Evolutionary conservation across 768 basidiomycete species (phyloP).

Genomic region (Termitomyces sp.): DNA sequence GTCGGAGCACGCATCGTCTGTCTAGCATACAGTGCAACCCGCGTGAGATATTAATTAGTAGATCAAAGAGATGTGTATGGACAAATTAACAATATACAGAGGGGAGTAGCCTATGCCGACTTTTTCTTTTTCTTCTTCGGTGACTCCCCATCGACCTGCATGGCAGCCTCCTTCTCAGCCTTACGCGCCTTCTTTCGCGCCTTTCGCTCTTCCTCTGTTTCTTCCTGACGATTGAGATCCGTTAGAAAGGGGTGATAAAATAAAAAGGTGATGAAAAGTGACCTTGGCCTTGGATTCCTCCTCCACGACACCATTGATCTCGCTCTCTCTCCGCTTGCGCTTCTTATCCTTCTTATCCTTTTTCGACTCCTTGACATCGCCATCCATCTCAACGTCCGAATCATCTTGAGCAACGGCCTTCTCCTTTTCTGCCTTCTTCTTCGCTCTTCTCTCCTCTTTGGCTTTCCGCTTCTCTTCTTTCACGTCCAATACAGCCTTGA

Average conservation of each 20-base stretch:
- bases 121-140: slow-evolving; percentile 64
- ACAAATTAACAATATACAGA: slow-evolving; percentile 15
- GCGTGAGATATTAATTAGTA: not conserved
- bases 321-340: slow-evolving; percentile 57
- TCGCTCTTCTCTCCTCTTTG: slow-evolving; percentile 76
- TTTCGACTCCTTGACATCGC: slow-evolving; percentile 30
- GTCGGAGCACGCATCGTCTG: too few species aligned
- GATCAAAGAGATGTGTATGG: not conserved
- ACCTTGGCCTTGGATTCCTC: slow-evolving; percentile 39
- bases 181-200: slow-evolving; percentile 75
- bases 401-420: slow-evolving; percentile 28
- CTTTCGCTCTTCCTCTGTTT: slow-evolving; percentile 84
- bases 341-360: slow-evolving; percentile 43
- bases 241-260: slow-evolving; percentile 1
- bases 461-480: slow-evolving; percentile 83
- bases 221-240: slow-evolving; percentile 35
- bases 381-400: slow-evolving; percentile 33
- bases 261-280: slow-evolving; percentile 16
- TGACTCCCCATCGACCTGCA: slow-evolving; percentile 38
- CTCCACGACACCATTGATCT: slow-evolving; percentile 39
- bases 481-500: slow-evolving; percentile 73
- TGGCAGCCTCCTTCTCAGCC: slow-evolving; percentile 65
- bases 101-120: slow-evolving; percentile 27
- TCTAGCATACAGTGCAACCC: not conserved
- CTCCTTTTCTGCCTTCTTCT: slow-evolving; percentile 57